Evolutionary conservation across 495 filamentous ascomycete species (phyloP).

Genomic region (Penicillium macrosclerotiorum): DNA sequence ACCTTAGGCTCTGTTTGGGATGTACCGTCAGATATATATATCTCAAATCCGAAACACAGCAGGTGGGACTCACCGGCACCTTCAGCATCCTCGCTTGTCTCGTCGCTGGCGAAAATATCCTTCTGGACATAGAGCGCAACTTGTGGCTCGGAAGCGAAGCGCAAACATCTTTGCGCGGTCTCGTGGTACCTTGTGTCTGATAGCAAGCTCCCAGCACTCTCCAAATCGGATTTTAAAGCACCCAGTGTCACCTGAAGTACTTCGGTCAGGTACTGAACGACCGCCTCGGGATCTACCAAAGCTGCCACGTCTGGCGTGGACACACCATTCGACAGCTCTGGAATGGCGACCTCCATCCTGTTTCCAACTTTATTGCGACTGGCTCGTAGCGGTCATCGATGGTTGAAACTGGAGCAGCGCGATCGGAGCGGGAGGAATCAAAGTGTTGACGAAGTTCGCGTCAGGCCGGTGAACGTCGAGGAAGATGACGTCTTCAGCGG

Average conservation of each 20-base stretch:
- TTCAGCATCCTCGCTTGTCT: conserved; percentile 49
- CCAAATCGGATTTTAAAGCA: conserved; percentile 75
- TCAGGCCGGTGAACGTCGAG: conserved; percentile 7
- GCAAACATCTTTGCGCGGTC: conserved; percentile 79
- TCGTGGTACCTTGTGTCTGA: conserved; percentile 67
- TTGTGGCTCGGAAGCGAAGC: conserved; percentile 86
- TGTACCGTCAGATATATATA: conserved; percentile 6
- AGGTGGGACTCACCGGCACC: conserved; percentile 37
- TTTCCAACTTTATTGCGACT: conserved; percentile 21
- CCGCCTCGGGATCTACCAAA: conserved; percentile 53
- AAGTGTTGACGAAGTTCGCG: conserved; percentile 24
- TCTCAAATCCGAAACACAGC: neutral
- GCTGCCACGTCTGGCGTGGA: conserved; percentile 38
- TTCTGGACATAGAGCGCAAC: conserved; percentile 87
- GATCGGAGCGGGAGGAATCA: conserved; percentile 15
- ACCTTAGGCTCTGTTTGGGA: conserved; percentile 25
- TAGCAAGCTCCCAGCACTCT: conserved; percentile 76
- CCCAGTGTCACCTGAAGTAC: conserved; percentile 84
- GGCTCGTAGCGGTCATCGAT: conserved; percentile 32
- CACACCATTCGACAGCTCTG: conserved; percentile 47
- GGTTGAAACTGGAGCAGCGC: conserved; percentile 14
- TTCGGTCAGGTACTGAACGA: conserved; percentile 77
- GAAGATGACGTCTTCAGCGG: conserved; percentile 1
- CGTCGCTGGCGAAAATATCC: conserved; percentile 60
- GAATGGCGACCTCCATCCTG: conserved; percentile 52